Base-by-base conservation (phyloP, 2,329 filamentous ascomycete species). In the Chaetomium strumarium region DNA sequence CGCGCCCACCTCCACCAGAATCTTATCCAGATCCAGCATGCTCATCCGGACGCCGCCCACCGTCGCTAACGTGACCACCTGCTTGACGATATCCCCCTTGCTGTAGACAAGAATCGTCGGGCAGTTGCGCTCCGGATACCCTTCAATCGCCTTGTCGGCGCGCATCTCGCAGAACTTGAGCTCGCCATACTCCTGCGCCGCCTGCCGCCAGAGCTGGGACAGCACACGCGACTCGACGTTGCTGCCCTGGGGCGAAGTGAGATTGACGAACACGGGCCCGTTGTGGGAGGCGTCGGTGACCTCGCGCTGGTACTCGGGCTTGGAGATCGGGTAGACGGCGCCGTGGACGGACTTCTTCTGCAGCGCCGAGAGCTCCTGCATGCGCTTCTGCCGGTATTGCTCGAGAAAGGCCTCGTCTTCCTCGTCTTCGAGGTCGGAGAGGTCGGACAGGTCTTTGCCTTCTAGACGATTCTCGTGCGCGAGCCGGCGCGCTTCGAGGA, bases 151-250 rank as follows among this genome's bases (percentile, higher is more conserved):
- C 72, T 96, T 83, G 65, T 90, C 85, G 7, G 85, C 93, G 61
- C 85, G 81, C 61, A 99, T 97, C 72, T 97, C 89, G 68, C 92
- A 97, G 71, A 99, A 99, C 72, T 99, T 99, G 68, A 99, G 76
- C 59, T 99, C 92, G 17, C 90, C 90, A 65, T 90, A 99, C 64
- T 92, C 90, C 55, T 71, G 73, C 1, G 93, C 92, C 38, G 93
- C 79, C 64, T 90, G 83, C 34, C 85, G 78, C 91, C 92, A 99
- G 17, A 96, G 75, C 65, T 95, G 87, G 1, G 85, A 84, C 62
- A 97, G 72, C 3, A 96, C 76, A 55, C 87, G 80, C 3, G 90
- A 95, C 71, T 97, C 91, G 33, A 86, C 79, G 64, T 96, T 96
- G 33, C 81, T 87, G 46, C 88, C 86, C 54, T 84, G 74, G 0